A percentile compares a stretch with the other conserved stretches of the same genome.
Conservation (phyloP, 2,329 filamentous ascomycete species). For the Aspergillus sp. region DNA sequence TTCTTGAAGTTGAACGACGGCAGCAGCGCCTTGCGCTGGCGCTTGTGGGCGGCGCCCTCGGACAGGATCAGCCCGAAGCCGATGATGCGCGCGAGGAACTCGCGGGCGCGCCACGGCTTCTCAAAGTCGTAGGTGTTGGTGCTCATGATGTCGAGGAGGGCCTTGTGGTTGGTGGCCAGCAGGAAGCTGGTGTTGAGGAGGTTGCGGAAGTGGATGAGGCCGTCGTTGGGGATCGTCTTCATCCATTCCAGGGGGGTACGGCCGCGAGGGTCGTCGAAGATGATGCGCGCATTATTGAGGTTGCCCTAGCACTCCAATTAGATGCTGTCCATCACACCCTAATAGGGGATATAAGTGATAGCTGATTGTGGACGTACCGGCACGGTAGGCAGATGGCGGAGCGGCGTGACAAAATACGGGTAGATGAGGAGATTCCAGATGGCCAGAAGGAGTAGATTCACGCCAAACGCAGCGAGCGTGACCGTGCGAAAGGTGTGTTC, state of each 20-base stretch:
- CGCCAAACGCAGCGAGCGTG: constrained; percentile 18
- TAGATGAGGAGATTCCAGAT: constrained; percentile 48
- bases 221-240: constrained; percentile 54
- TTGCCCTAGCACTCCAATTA: constrained; percentile 27
- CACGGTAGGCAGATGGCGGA: constrained; percentile 51
- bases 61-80: constrained; percentile 53
- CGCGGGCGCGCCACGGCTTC: constrained; percentile 46
- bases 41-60: constrained; percentile 51
- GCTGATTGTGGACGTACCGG: constrained; percentile 27
- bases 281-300: constrained; percentile 24
- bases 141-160: constrained; percentile 53
- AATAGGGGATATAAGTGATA: neutral
- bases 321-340: no score
- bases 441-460: constrained; percentile 24
- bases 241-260: constrained; percentile 45
- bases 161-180: constrained; percentile 35
- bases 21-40: constrained; percentile 42
- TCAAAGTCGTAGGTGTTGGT: constrained; percentile 55
- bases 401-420: constrained; percentile 50
- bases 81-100: constrained; percentile 49
- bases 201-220: constrained; percentile 53
- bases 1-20: constrained; percentile 39
- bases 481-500: constrained; percentile 25
- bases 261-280: constrained; percentile 36
- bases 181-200: constrained; percentile 41